Base-by-base conservation (phyloP, 2,329 filamentous ascomycete genomes). In the Colletotrichum tropicale region DNA sequence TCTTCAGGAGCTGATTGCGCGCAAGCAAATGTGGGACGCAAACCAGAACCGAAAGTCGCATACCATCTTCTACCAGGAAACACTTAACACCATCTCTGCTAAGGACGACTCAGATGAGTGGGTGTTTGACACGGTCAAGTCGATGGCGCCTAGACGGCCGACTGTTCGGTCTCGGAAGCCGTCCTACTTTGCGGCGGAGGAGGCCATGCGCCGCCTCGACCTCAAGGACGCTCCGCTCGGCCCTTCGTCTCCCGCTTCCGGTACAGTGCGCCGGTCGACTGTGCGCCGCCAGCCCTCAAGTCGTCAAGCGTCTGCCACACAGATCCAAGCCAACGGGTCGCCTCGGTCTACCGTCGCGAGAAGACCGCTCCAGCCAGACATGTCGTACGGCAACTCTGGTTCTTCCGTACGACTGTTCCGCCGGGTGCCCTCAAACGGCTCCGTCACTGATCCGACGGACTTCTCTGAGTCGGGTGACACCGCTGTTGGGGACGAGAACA, bases 91-190 rank as follows among this genome's bases (percentile, higher is more conserved):
- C 10, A 90, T 98, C 70, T 89, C 91, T 4, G 89, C 91, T 3
- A 92, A 88, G 78, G 88, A 91, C 48, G 93, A 96, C 7, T 89
- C 94, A 18, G 95, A 98, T 78, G 96, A 95, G 78, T 98, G 96
- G 96, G 94, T 98, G 3, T 98, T 98, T 82, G 96, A 98, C 81
- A 98, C 96, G 0, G 93, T 98, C 81, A 97, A 95, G 84, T 95
- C 94, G 0, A 88, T 93, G 36, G 89, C 87, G 6, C 88, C 91
- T 6, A 91, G 91, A 79, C 91, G 89, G 52, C 85, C 87, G 16
- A 87, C 87, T 0, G 85, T 88, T 70, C 90, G 87, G 80, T 85
- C 87, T 64, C 87, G 91, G 69, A 91, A 91, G 75, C 87, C 90
- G 6, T 92, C 91, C 1, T 88, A 91, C 48, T 88, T 90, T 77